Base-by-base conservation (phyloP, 2,329 filamentous ascomycete species). In the Rutstroemia sp. region DNA sequence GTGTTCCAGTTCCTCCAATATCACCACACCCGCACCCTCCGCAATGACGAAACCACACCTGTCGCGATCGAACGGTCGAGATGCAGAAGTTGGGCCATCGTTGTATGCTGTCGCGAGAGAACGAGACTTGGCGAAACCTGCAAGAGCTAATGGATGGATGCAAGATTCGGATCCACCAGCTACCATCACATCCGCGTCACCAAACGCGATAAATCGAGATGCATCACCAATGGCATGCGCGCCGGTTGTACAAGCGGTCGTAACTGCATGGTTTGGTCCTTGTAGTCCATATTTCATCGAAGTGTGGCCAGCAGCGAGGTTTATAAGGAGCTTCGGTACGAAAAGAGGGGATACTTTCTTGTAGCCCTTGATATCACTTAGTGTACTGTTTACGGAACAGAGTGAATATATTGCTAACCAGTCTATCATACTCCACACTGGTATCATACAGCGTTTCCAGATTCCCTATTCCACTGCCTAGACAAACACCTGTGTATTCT, bases 91-190 rank as follows among this genome's bases (percentile, higher is more conserved):
- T 0, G 92, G 91, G 9, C 78, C 71, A 58, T 88, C 75, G 67
- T 96, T 96, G 74, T 84, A 95, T 3, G 78, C 80, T 0, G 89
- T 95, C 6, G 90, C 86, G 38, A 99, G 75, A 52, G 92, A 96
- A 58, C 92, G 82, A 1, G 92, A 90, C 60, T 91, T 81, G 23
- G 90, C 87, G 67, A 99, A 99, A 6, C 92, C 94, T 6, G 92
- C 89, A 63, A 97, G 87, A 1, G 92, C 89, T 45, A 99, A 78
- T 9, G 94, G 94, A 68, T 99, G 92, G 56, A 99, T 92, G 70
- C 94, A 99, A 0, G 92, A 91, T 72, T 99, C 94, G 8, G 92
- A 84, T 27, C 92, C 92, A 44, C 94, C 94, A n/a, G 94, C 91
- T 8, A 99, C 74, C 91, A 99, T 97, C 54, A 97, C 87, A 70